phyloP scores from a whole-genome alignment of 495 filamentous ascomycete species.

The Durotheca rogersii region DNA sequence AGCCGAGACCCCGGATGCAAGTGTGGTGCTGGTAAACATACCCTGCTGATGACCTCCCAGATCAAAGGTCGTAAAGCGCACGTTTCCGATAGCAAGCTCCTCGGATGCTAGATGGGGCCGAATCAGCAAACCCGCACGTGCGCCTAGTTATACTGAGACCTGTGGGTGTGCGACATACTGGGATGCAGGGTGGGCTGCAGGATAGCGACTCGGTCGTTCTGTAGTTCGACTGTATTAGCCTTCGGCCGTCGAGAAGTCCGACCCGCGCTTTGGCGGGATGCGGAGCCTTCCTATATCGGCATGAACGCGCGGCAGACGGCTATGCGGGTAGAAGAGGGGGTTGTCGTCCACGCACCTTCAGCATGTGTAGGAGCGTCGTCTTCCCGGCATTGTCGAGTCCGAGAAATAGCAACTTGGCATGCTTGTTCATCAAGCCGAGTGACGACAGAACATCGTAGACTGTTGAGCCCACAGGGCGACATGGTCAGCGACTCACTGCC shows the following conservation, averaged over 20 bases:
- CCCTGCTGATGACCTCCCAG: slow-evolving; percentile 96
- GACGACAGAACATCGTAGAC: slow-evolving; percentile 91
- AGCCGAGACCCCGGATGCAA: neutral
- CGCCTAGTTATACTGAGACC: slow-evolving; percentile 15
- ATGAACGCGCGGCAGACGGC: neutral
- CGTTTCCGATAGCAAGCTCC: slow-evolving; percentile 94
- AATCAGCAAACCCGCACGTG: slow-evolving; percentile 21
- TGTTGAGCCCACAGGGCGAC: slow-evolving; percentile 39
- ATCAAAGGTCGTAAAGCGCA: slow-evolving; percentile 96
- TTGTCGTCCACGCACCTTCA: slow-evolving; percentile 66
- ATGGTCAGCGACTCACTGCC: slow-evolving; percentile 34
- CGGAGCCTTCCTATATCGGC: neutral
- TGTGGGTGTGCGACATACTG: slow-evolving; percentile 57
- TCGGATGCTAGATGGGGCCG: slow-evolving; percentile 68
- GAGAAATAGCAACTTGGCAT: slow-evolving; percentile 90
- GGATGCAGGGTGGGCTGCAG: slow-evolving; percentile 88
- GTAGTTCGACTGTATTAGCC: slow-evolving; percentile 17
- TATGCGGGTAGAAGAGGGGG: slow-evolving; percentile 8
- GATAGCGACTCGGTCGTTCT: slow-evolving; percentile 95
- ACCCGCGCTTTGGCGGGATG: neutral
- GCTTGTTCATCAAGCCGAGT: slow-evolving; percentile 93
- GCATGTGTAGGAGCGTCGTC: slow-evolving; percentile 88
- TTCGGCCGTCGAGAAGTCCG: neutral
- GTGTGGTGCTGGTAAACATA: slow-evolving; percentile 38
- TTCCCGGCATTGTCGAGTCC: slow-evolving; percentile 98